Conservation (phyloP, 2,329 filamentous ascomycete genomes). For the Curvularia hawaiiensis region DNA sequence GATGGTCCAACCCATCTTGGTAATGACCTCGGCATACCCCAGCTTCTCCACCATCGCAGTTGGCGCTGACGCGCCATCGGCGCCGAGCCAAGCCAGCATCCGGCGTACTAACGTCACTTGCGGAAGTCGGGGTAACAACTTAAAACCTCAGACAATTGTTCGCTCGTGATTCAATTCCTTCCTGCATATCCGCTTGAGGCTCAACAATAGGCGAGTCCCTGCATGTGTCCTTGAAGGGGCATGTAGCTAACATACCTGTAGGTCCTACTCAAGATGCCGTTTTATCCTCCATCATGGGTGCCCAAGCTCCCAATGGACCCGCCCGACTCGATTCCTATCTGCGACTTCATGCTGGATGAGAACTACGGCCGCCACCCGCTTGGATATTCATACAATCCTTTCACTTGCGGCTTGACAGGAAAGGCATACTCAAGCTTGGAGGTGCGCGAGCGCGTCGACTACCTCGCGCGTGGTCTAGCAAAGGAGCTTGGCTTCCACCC, state of each 20-base stretch:
- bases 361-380: conserved; percentile 69
- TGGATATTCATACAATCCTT: conserved; percentile 69
- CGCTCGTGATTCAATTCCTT: neutral
- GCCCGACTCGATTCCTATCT: conserved; percentile 75
- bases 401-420: conserved; percentile 76
- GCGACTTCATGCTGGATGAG: conserved; percentile 78
- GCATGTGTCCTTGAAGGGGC: neutral
- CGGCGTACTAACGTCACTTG: conserved; percentile 9
- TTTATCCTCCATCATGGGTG: conserved; percentile 66
- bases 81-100: conserved; percentile 5
- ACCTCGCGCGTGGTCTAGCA: conserved; percentile 69
- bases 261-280: conserved; percentile 50
- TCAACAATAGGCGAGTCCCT: conserved; percentile 1
- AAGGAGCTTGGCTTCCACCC: conserved; percentile 74
- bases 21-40: conserved; percentile 22
- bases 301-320: conserved; percentile 66
- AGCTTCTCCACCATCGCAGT: conserved; percentile 19
- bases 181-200: conserved; percentile 3
- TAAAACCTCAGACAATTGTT: conserved; percentile 3
- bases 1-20: conserved; percentile 9
- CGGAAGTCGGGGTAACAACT: neutral
- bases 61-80: conserved; percentile 1
- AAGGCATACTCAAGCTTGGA: conserved; percentile 68
- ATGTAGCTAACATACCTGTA: conserved; percentile 2
- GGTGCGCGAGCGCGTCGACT: conserved; percentile 68